phyloP scores from a whole-genome alignment of 352 stramenopile species.

The Phytophthora syringae region DNA sequence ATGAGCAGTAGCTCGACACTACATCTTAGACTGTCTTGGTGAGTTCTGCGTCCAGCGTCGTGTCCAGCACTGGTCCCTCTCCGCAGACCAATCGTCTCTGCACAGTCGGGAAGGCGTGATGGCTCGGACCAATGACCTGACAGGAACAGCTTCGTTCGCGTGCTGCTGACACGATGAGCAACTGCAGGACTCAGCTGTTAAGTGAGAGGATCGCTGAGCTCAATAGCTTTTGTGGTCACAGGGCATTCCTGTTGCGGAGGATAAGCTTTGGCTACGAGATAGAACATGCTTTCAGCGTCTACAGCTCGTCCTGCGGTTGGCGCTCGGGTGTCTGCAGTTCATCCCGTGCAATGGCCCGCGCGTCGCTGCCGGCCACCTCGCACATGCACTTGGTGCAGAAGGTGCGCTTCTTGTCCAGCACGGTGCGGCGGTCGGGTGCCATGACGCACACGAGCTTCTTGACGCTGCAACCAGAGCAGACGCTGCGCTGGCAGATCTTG shows the following conservation, averaged over 20 bases:
- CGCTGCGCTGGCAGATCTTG: constrained; percentile 30
- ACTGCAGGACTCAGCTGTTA: constrained; percentile 1
- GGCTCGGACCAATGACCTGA: constrained; percentile 22
- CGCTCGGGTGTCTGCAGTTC: constrained; percentile 23
- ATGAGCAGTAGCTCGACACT: no score
- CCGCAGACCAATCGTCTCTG: constrained; percentile 21
- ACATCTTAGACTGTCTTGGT: not conserved
- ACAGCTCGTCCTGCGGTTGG: constrained; percentile 35
- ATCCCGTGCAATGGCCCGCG: constrained; percentile 34
- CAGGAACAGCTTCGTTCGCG: constrained; percentile 12
- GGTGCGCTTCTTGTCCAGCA: constrained; percentile 44
- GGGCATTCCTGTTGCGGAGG: no score
- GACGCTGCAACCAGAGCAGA: constrained; percentile 44
- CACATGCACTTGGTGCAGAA: constrained; percentile 47
- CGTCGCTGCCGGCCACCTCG: constrained; percentile 35
- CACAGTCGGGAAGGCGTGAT: constrained; percentile 23
- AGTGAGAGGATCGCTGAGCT: not conserved
- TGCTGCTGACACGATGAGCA: constrained; percentile 7
- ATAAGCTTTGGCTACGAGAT: no score
- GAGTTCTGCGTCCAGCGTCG: constrained; percentile 13
- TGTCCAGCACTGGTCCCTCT: constrained; percentile 7
- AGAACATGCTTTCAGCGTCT: no score
- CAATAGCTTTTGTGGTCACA: no score
- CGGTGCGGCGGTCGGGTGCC: constrained; percentile 36
- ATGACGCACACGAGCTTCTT: constrained; percentile 53